phyloP scores from a whole-genome alignment of 441 rosid species.

The Viola pubescens region DNA sequence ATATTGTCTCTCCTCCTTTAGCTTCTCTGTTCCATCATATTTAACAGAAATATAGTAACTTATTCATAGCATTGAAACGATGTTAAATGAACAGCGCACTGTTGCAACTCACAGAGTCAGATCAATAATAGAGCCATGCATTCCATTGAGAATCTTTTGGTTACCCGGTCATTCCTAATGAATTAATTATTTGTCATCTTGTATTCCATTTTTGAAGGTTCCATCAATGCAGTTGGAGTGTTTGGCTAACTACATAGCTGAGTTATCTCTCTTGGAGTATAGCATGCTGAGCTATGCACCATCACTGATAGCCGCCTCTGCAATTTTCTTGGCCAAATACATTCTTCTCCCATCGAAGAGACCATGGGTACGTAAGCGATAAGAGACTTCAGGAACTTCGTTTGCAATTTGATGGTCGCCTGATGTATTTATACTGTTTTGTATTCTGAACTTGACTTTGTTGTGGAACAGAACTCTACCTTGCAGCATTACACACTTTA shows the following conservation, averaged over 20 bases:
- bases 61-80: too few relatives aligned
- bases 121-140: too few relatives aligned
- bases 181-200: not conserved
- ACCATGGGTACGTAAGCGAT: slow-evolving; percentile 56
- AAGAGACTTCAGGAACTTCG: not conserved
- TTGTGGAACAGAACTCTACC: slow-evolving; percentile 50
- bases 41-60: too few relatives aligned
- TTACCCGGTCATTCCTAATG: not conserved
- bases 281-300: slow-evolving; percentile 68
- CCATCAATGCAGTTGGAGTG: slow-evolving; percentile 72
- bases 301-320: slow-evolving; percentile 78
- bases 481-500: slow-evolving; percentile 79
- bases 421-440: not conserved
- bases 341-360: slow-evolving; percentile 57
- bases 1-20: slow-evolving; percentile 9
- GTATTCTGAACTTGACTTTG: slow-evolving; percentile 6
- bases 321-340: slow-evolving; percentile 70
- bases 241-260: slow-evolving; percentile 66
- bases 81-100: too few relatives aligned
- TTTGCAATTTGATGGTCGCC: not conserved
- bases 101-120: too few relatives aligned
- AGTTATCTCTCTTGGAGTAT: slow-evolving; percentile 74
- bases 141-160: not conserved
- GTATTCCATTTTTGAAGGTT: slow-evolving; percentile 28
- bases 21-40: not conserved